A percentile compares a stretch with the other conserved stretches of the same genome.
These are phyloP conservation scores for Seiridium unicorne DNA, from an alignment of 2,329 filamentous ascomycete genomes.

Conservation along the genomic window DNA sequence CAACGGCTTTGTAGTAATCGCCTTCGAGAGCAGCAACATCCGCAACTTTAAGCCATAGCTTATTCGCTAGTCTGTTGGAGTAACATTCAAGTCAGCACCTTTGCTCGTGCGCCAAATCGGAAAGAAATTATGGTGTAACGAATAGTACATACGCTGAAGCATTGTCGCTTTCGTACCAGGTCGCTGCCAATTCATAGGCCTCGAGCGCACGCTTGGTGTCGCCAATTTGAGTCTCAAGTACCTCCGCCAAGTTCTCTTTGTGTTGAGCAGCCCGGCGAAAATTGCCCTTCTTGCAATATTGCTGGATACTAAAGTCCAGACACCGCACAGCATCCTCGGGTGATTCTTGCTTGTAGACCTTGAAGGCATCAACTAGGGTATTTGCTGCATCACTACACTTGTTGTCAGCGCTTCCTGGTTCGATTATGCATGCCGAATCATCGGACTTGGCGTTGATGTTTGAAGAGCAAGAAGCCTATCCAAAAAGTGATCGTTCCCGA, in stretches of 20 bases:
- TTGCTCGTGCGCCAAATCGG: too few species aligned
- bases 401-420: too few species aligned
- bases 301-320: conserved; percentile 74
- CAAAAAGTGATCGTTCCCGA: too few species aligned
- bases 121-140: background rate
- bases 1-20: conserved; percentile 82
- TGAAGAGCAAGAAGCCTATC: too few species aligned
- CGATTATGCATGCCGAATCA: too few species aligned
- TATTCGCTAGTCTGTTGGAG: conserved; percentile 67
- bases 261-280: conserved; percentile 87
- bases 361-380: conserved; percentile 86
- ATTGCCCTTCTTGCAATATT: conserved; percentile 88
- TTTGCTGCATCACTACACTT: conserved; percentile 71
- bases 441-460: too few species aligned
- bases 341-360: conserved; percentile 84
- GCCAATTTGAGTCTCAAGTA: conserved; percentile 79
- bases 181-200: conserved; percentile 80
- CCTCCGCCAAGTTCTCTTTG: conserved; percentile 83
- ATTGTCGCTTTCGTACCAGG: conserved; percentile 87
- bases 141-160: conserved; percentile 54
- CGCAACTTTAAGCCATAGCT: conserved; percentile 88
- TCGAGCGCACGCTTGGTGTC: conserved; percentile 78
- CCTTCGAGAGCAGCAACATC: conserved; percentile 79
- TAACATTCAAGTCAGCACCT: background rate
- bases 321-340: conserved; percentile 81